Conservation (phyloP, 441 rosid genomes). For the Bocquillonia castaneifolia region DNA sequence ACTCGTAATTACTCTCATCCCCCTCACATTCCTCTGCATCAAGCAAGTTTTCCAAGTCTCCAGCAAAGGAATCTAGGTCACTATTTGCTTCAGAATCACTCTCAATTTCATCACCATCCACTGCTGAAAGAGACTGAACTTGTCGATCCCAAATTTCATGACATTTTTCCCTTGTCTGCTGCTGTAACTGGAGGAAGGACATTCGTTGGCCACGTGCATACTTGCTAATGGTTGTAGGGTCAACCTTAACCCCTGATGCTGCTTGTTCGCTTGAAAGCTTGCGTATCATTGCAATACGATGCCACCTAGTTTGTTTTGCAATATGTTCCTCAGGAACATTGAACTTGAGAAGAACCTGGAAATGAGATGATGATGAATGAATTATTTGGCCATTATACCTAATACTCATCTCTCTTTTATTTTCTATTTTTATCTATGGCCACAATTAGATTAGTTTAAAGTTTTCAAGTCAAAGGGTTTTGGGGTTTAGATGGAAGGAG, state of each 20-base stretch:
- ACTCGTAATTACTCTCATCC: constrained; percentile 56
- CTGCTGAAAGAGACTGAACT: constrained; percentile 75
- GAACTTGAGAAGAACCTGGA: constrained; percentile 91
- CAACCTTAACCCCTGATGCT: constrained; percentile 92
- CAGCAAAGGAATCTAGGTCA: constrained; percentile 98
- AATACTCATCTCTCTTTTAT: neutral
- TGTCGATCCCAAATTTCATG: constrained; percentile 99
- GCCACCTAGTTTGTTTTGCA: constrained; percentile 97
- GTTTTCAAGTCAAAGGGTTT: neutral
- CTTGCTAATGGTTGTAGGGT: constrained; percentile 86
- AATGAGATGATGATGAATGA: constrained; percentile 11
- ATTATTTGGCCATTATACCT: neutral
- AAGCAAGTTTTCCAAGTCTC: constrained; percentile 94
- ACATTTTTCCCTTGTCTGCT: constrained; percentile 97
- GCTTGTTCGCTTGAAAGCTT: constrained; percentile 99
- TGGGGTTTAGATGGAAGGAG: neutral
- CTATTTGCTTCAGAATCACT: constrained; percentile 95
- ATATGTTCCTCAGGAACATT: constrained; percentile 87
- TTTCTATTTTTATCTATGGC: neutral
- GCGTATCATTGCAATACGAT: constrained; percentile 98
- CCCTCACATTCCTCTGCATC: constrained; percentile 96
- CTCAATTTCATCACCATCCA: constrained; percentile 79
- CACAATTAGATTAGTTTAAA: neutral
- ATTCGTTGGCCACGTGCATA: constrained; percentile 99
- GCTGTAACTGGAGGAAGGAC: constrained; percentile 98